Evolutionary conservation across 768 basidiomycete species (phyloP).

Genomic region (Leccinum longicurvipes): DNA sequence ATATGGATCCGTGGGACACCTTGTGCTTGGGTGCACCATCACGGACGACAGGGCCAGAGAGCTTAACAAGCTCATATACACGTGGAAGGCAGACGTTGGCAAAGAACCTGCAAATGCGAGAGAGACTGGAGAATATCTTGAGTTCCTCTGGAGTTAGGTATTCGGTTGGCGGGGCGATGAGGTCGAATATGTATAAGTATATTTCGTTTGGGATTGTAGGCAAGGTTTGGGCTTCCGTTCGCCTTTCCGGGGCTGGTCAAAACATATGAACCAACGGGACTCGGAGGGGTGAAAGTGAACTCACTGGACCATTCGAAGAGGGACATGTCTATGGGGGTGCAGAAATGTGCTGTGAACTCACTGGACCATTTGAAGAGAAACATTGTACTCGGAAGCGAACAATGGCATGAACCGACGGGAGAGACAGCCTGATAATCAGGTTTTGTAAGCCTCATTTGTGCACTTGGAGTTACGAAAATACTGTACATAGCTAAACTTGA

Average conservation of each 20-base stretch:
- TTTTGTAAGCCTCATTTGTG: no score
- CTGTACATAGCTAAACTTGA: no score
- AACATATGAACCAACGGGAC: neutral
- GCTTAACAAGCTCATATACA: constrained; percentile 35
- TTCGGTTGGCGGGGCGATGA: constrained; percentile 22
- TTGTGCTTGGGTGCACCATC: neutral
- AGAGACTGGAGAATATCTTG: constrained; percentile 24
- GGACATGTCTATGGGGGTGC: no score
- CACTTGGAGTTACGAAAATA: no score
- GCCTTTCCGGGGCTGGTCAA: constrained; percentile 21
- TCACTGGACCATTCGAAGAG: no score
- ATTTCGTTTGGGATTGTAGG: constrained; percentile 43
- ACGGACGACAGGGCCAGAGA: constrained; percentile 14
- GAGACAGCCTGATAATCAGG: no score
- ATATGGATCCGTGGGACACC: neutral
- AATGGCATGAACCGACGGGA: no score
- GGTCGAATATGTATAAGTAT: constrained; percentile 31
- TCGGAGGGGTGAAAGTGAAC: no score
- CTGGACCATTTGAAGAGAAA: constrained; percentile 8
- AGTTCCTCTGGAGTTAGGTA: constrained; percentile 11
- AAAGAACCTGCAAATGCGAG: constrained; percentile 44
- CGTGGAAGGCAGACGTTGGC: constrained; percentile 37
- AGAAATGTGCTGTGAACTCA: no score
- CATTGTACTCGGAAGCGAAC: no score
- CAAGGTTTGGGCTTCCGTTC: constrained; percentile 2